Base-by-base conservation (phyloP, 148 eudicot genomes). In the Linanthus parryae region DNA sequence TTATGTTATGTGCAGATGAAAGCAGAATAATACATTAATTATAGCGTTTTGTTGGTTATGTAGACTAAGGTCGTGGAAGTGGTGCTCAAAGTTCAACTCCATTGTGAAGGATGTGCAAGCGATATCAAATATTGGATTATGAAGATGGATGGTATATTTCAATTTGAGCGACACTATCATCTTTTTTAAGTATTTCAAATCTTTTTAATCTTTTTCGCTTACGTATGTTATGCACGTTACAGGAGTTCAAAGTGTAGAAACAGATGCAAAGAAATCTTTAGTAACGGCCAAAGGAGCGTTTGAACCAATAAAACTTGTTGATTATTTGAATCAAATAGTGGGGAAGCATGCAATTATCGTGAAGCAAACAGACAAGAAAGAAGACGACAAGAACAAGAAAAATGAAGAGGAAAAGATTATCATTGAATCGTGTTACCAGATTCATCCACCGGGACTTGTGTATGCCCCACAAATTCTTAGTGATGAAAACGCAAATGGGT, bases 61-160 rank as follows among this genome's bases (percentile, higher is more conserved):
- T 70, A 84, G 82, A 69, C 75, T 1, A 72, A 71, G 58, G 73
- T 63, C 20, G 42, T 75, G 0, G 78, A 64, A 58, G 82, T 68
- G 22, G 47, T 60, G 29, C 63, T 84, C 49, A 75, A 65, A 44
- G 43, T 84, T 1, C 56, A 67, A 47, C 52, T 84, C 67, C 94
- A 81, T 37, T 84, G 94, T 48, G 74, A 75, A 47, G 74, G 80
- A 21, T 84, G 94, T 45, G 82, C 68, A 7, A 61, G 53, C 34
- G 72, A 64, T 14, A 64, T 78, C 49, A 68, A 73, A 55, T 35
- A 51, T 10, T 29, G 64, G 42, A 66, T 84, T 41, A 71, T 57
- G 26, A 71, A 78, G 24, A 74, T 84, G 82, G 20, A 73, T 34
- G 94, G 88, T 84, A 77, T 30, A 8, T 33, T 13, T 58, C 13